Percentiles rank a stretch among this genome's conserved stretches.
Conservation (phyloP, 2,329 filamentous ascomycete genomes). For the Sphaceloma murrayae region DNA sequence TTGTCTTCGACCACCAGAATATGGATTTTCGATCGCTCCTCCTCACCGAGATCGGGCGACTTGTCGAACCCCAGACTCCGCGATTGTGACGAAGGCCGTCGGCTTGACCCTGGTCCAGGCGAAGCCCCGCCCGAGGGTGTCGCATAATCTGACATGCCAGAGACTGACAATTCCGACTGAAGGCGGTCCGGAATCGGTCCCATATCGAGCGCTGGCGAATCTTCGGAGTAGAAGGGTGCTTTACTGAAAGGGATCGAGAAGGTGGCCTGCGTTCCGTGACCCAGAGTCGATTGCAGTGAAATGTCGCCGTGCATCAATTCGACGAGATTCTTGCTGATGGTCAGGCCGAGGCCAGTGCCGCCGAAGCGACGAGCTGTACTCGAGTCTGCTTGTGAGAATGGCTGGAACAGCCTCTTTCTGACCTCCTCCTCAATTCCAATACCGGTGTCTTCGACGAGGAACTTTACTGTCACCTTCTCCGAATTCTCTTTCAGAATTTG, state of each 20-base stretch:
- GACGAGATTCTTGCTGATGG: conserved; percentile 71
- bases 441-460: conserved; percentile 66
- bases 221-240: conserved; percentile 44
- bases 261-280: conserved; percentile 60
- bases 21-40: conserved; percentile 54
- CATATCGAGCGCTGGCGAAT: conserved; percentile 49
- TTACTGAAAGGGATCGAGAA: conserved; percentile 73
- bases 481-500: conserved; percentile 53
- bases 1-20: conserved; percentile 70
- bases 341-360: conserved; percentile 67
- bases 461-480: conserved; percentile 58
- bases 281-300: conserved; percentile 55
- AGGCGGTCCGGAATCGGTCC: conserved; percentile 58
- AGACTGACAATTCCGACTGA: conserved; percentile 48
- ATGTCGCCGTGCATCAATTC: conserved; percentile 74
- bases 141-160: conserved; percentile 51
- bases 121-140: conserved; percentile 32
- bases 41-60: conserved; percentile 39
- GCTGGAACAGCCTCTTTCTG: conserved; percentile 61
- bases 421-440: conserved; percentile 76
- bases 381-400: conserved; percentile 73
- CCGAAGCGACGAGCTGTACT: conserved; percentile 71
- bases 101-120: conserved; percentile 18
- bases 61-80: conserved; percentile 28
- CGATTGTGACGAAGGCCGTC: conserved; percentile 20